Evolutionary conservation across 805 yeast genomes (phyloP).

Genomic region (Sungouiella thailandica): DNA sequence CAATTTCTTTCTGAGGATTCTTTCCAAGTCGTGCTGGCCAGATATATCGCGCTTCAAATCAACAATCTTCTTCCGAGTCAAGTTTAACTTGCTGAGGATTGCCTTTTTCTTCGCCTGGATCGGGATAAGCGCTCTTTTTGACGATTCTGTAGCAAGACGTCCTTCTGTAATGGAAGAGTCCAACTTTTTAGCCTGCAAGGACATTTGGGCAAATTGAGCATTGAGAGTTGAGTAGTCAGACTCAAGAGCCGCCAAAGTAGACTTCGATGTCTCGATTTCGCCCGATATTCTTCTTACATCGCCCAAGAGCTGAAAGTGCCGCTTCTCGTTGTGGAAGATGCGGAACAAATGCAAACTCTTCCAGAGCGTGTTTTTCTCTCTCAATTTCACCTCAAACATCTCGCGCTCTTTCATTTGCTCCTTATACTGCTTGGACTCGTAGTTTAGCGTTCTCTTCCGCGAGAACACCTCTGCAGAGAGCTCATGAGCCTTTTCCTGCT

Average conservation of each 20-base stretch:
- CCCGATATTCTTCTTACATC: conserved; percentile 14
- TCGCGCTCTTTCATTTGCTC: conserved; percentile 73
- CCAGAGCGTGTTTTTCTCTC: conserved; percentile 44
- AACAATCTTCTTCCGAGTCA: conserved; percentile 42
- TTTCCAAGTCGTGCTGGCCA: conserved; percentile 43
- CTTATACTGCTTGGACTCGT: conserved; percentile 73
- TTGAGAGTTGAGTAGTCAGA: conserved; percentile 21
- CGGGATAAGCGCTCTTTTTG: conserved; percentile 54
- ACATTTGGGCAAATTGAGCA: conserved; percentile 43
- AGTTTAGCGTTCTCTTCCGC: conserved; percentile 61
- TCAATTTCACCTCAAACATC: conserved; percentile 51
- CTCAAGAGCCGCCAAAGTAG: conserved; percentile 23
- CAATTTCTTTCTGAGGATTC: conserved; percentile 44
- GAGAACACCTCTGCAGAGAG: conserved; percentile 60
- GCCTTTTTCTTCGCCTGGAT: conserved; percentile 52
- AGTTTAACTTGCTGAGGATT: conserved; percentile 40
- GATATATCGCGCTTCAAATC: conserved; percentile 49
- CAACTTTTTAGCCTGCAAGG: conserved; percentile 38
- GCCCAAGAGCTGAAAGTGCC: conserved; percentile 33
- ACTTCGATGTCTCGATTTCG: conserved; percentile 16
- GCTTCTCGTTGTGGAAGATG: conserved; percentile 54
- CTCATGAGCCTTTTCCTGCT: conserved; percentile 61
- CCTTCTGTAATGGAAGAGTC: conserved; percentile 33
- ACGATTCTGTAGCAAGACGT: conserved; percentile 37
- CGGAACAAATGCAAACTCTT: conserved; percentile 54